Percentiles rank a stretch among this genome's conserved stretches.
Evolutionary conservation across 1,284 basidiomycete genomes (phyloP).

Genomic region (Porogramme epimiltina): DNA sequence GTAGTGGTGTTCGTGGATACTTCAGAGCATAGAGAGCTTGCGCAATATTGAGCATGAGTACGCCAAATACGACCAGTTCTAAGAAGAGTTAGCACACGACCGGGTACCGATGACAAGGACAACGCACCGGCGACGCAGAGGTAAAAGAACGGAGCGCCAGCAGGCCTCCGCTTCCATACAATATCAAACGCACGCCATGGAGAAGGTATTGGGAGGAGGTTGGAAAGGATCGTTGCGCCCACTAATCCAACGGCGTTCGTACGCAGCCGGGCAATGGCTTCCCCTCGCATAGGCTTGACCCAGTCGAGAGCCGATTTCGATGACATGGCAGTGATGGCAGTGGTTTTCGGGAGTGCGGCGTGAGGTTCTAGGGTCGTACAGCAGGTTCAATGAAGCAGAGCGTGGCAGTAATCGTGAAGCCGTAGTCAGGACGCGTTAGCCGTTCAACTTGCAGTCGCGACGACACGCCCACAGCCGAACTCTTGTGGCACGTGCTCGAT

Average conservation of each 20-base stretch:
- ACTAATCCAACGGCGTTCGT: constrained; percentile 48
- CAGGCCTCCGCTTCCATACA: constrained; percentile 26
- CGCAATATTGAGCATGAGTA: constrained; percentile 51
- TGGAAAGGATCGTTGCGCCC: constrained; percentile 47
- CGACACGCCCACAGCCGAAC: too few species aligned
- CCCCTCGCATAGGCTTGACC: constrained; percentile 55
- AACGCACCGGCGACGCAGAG: constrained; percentile 29
- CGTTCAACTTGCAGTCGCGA: too few species aligned
- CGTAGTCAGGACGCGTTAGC: too few species aligned
- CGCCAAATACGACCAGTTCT: constrained; percentile 46
- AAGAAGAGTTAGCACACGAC: neutral
- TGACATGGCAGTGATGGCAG: neutral
- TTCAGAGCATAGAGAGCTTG: constrained; percentile 54
- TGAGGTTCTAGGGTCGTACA: too few species aligned
- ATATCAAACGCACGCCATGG: constrained; percentile 39
- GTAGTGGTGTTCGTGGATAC: constrained; percentile 49
- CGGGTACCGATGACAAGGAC: too few species aligned
- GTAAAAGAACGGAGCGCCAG: constrained; percentile 18
- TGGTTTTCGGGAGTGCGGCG: neutral
- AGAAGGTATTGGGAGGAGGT: constrained; percentile 55
- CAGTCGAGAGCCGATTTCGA: constrained; percentile 29
- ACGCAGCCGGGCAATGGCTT: constrained; percentile 56
- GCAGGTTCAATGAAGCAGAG: neutral
- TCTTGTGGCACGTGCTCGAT: too few species aligned
- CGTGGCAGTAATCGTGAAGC: too few species aligned